Evolutionary conservation across 2,329 filamentous ascomycete species (phyloP), one percentile per base, ranked within the genome.

Genomic region (Lojkania enalia): DNA sequence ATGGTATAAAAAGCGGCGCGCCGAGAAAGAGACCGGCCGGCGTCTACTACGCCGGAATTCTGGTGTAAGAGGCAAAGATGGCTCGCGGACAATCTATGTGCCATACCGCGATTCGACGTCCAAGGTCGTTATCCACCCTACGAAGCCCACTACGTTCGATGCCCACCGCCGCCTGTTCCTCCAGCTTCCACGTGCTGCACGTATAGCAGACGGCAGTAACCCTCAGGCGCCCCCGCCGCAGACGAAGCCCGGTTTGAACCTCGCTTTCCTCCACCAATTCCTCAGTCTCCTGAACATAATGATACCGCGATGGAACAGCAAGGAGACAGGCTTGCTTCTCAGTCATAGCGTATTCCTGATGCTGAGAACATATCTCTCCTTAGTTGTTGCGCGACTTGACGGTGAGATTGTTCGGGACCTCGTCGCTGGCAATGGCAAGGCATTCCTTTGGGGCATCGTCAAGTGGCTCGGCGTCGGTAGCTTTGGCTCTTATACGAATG

Each of bases 401-500:
- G 94, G 94, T 67, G 91, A 95, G 69, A 95, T 99, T 63, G 94
- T 99, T 18, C 83, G 94, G 50, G 94, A 99, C 71, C 75, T 99
- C 18, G 92, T 99, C n/a, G 90, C 89, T 7, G 94, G 94, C 7
- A 91, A 96, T 60, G 92, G 92, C 14, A 90, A 85, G 60, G 80
- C 83, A 0, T 99, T 99, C 67, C 74, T 94, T 6, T 88, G 86
- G 83, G 94, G 94, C 4, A 86, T 99, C 35, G 69, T 86, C 37
- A 96, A 97, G 77, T 99, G 94, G 94, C 90, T 91, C 54, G 90
- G 92, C 2, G 85, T 99, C 25, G 94, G 94, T 31, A 89, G 88
- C 2, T 85, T 97, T 52, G 92, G 91, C 6, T 95, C 92, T 0
- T 99, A 99, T 65, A 96, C 92, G 39, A 99, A 99, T 70, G 90